phyloP scores from a whole-genome alignment of 495 filamentous ascomycete genomes.

The Aspergillus coremiiformis region DNA sequence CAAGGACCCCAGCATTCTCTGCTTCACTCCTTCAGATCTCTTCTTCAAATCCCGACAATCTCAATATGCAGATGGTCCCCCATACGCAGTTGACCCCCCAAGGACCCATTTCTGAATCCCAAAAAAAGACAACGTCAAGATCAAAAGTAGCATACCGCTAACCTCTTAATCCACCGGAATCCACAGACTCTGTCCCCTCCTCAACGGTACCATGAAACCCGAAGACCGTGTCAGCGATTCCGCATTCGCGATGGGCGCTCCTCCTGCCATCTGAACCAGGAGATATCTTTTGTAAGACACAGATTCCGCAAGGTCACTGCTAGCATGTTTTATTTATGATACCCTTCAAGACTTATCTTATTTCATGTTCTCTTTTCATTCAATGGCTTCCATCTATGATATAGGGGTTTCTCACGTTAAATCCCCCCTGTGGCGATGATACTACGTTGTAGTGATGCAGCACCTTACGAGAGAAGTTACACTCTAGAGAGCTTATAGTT shows the following conservation, averaged over 20 bases:
- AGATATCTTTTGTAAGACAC: neutral
- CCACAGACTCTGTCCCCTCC: constrained; percentile 73
- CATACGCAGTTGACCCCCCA: neutral
- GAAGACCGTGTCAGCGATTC: constrained; percentile 53
- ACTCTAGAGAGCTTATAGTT: neutral
- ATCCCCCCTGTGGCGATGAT: neutral
- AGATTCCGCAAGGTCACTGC: neutral
- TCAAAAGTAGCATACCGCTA: constrained; percentile 12
- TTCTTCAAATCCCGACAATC: neutral
- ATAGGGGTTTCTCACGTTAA: neutral
- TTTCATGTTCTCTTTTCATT: neutral
- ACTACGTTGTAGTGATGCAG: neutral
- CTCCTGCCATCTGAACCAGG: constrained; percentile 24
- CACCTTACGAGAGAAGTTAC: no score
- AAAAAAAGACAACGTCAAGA: neutral
- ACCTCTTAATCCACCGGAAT: constrained; percentile 6
- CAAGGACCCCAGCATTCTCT: neutral
- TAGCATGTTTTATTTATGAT: neutral
- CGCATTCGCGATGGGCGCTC: constrained; percentile 47
- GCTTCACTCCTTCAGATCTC: neutral
- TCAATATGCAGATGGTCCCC: no score
- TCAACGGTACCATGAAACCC: constrained; percentile 77
- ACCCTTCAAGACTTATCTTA: neutral
- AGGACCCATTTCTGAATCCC: neutral
- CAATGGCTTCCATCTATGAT: neutral